Conservation (phyloP, 331 rosid species). For the Prunus yedoensis region DNA sequence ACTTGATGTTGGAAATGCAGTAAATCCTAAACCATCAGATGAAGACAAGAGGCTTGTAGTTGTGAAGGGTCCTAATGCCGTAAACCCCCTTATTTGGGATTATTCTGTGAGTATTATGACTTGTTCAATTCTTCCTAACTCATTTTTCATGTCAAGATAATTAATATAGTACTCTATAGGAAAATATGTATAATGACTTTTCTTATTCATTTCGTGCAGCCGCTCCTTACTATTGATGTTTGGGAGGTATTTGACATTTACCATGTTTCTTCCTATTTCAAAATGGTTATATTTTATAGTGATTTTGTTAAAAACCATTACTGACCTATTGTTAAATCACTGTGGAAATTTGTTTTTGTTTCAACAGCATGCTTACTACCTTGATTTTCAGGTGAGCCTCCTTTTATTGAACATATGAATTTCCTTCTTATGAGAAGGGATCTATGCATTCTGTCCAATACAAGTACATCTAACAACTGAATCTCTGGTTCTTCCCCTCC, state of each 20-base stretch:
- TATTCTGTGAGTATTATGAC: constrained; percentile 52
- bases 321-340: constrained; percentile 26
- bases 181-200: constrained; percentile 21
- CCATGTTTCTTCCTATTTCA: no score
- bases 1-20: constrained; percentile 70
- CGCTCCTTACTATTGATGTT: constrained; percentile 84
- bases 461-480: background rate
- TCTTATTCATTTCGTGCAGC: constrained; percentile 52
- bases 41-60: constrained; percentile 76
- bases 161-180: background rate
- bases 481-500: constrained; percentile 13
- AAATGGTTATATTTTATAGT: constrained; percentile 2
- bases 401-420: constrained; percentile 7
- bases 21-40: constrained; percentile 58
- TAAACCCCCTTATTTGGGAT: constrained; percentile 84
- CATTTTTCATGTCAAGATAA: background rate
- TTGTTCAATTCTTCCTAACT: background rate
- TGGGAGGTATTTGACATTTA: constrained; percentile 70
- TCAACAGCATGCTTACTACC: constrained; percentile 91
- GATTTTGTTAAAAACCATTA: constrained; percentile 8
- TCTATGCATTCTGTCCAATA: background rate
- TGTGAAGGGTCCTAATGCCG: constrained; percentile 83
- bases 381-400: constrained; percentile 72
- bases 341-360: constrained; percentile 14
- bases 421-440: background rate